Base-by-base conservation (phyloP, 257 asterid genomes). In the Leonotis leonurus region DNA sequence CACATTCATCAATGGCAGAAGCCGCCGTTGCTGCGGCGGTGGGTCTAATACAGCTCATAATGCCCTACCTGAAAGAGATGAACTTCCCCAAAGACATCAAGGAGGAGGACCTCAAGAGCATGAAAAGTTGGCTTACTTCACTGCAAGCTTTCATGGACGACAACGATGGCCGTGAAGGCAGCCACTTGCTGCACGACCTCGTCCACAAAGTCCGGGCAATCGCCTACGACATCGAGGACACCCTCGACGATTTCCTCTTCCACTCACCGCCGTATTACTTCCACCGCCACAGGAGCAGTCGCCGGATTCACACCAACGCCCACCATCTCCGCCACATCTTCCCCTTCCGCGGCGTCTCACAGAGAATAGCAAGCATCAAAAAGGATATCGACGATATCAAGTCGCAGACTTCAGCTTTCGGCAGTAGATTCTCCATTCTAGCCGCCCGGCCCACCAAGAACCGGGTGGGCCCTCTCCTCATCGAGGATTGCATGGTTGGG, bases 1-100 rank as follows among this genome's bases (percentile, higher is more conserved):
- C n/a, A n/a, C n/a, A n/a, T n/a, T n/a, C 2, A 56, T 9, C 17
- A 10, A 76, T 77, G 82, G 82, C 82, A 2, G 79, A 73, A 56
- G 37, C 73, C 41, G 79, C 79, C 5, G 46, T 77, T n/a, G 7
- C 17, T 14, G 39, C 60, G 40, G 63, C 72, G 2, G 10, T 64
- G 35, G 40, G 33, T 12, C 29, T 55, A 37, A n/a, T 52, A 2
- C 37, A 57, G 37, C 1, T 69, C 24, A 44, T 36, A 2, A 1
- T 18, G 1, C 57, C 60, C 0, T 12, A 17, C 10, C 33, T 69
- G 7, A 27, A 3, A 3, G 17, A 56, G 4, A 16, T 18, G 8
- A 36, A 40, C 16, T 29, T 14, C 69, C 27, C 17, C 0, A 40
- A 4, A 20, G 60, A 69, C 0, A 35, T 49, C 37, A n/a, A n/a